Base-by-base conservation (phyloP, 225 moss, liverwort and hornwort genomes). In the Anthoceros angustus region DNA sequence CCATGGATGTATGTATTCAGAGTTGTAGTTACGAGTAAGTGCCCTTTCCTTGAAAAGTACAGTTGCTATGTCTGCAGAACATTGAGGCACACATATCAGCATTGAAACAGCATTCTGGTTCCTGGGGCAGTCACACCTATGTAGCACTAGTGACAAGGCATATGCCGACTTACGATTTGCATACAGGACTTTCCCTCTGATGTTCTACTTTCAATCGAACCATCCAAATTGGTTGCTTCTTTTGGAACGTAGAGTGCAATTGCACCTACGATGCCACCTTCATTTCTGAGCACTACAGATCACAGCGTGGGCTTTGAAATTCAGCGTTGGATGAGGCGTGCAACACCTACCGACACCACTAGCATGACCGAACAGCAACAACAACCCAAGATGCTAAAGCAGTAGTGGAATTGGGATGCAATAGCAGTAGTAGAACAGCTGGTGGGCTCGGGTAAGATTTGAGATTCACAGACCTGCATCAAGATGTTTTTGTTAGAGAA, bases 401-500 rank as follows among this genome's bases (percentile, higher is more conserved):
- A n/a, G n/a, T n/a, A n/a, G n/a, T n/a, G n/a, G n/a, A n/a, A n/a
- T n/a, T n/a, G n/a, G n/a, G n/a, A n/a, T n/a, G 98, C 43, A 87
- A 61, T 62, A 75, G 42, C 72, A 98, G 73, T 10, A 92, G 70
- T 8, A 70, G 62, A 45, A 92, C 67, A 32, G 98, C 84, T 38
- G 78, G 71, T 72, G 21, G 77, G 42, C 67, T 98, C 98, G 15
- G 87, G 89, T 42, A 69, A 72, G 92, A 98, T 77, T 92, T 98
- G 66, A 92, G 87, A 73, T 98, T 98, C 62, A 98, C 98, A 18
- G 98, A 98, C 95, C 95, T 98, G 75, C n/a, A 55, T 61, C 32
- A 61, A 39, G n/a, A 64, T 32, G n/a, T 32, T 32, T 32, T 32
- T 32, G 32, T 32, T 32, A 32, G 32, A 32, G 32, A 32, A 32